Conservation (phyloP, 768 basidiomycete genomes). For the Hygrocybe coccinea region DNA sequence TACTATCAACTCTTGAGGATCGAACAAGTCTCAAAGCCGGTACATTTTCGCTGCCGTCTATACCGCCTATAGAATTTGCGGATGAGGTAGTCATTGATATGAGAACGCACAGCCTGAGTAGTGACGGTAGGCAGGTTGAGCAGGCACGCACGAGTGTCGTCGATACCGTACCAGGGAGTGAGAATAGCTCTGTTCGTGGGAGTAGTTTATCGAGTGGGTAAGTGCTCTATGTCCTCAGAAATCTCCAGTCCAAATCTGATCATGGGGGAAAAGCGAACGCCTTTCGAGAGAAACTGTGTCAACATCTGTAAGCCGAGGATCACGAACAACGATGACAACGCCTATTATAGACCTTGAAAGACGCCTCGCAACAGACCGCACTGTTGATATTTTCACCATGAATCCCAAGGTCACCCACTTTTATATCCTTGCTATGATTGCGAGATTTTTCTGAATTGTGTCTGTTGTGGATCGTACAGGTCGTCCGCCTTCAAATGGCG, state of each 20-base stretch:
- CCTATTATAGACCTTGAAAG: slow-evolving; percentile 77
- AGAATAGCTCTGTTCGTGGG: slow-evolving; percentile 47
- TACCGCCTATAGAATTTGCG: slow-evolving; percentile 33
- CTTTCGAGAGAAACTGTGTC: slow-evolving; percentile 55
- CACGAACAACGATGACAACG: slow-evolving; percentile 47
- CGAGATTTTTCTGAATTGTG: slow-evolving; percentile 7
- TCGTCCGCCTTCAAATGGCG: slow-evolving; percentile 84
- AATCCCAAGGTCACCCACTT: slow-evolving; percentile 63
- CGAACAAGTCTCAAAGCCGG: slow-evolving; percentile 54
- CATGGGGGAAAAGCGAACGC: slow-evolving; percentile 43
- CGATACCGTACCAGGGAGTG: slow-evolving; percentile 39
- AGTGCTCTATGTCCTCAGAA: slow-evolving; percentile 21
- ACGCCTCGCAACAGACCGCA: slow-evolving; percentile 68
- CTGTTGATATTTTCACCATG: slow-evolving; percentile 95
- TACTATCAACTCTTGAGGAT: slow-evolving; percentile 64
- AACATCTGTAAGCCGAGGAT: slow-evolving; percentile 49
- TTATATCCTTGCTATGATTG: neutral
- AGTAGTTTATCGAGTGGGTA: slow-evolving; percentile 56
- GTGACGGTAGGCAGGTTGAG: slow-evolving; percentile 17
- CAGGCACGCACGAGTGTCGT: slow-evolving; percentile 16
- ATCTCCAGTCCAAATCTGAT: neutral
- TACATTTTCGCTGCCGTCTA: slow-evolving; percentile 13
- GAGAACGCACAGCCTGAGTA: slow-evolving; percentile 35
- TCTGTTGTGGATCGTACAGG: slow-evolving; percentile 39
- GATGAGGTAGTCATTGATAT: slow-evolving; percentile 60